Base-by-base conservation (phyloP, 2,329 filamentous ascomycete genomes). In the Colletotrichum lindemuthianum region DNA sequence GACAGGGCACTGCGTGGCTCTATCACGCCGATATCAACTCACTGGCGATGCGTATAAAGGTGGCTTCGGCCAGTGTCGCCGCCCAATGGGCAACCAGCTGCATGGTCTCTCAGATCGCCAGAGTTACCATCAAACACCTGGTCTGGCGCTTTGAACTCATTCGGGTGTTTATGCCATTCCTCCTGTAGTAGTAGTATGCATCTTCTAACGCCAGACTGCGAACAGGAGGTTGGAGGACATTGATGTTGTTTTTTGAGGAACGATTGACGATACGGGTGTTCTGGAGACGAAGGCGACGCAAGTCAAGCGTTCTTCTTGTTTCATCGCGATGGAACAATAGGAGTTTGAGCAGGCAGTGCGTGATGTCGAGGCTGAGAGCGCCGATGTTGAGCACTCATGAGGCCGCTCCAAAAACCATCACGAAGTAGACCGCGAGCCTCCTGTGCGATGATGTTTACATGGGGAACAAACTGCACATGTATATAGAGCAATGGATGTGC, bases 21-120 rank as follows among this genome's bases (percentile, higher is more conserved):
- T 50, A 50, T 10, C 33, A 50, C 24, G 36, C 47, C 12, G 24
- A 50, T 11, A 34, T 50, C 32, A 50, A 50, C 47, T 50, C 33
- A 15, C 9, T 50, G 9, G 47, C 47, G 9, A 50, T 50, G 47
- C 47, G 47, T 10, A 50, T 50, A 24, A 50, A 50, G 33, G 47
- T 32, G 4, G 47, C 47, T 33, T 50, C 47, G 32, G 47, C 47
- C 47, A 50, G 47, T 12, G 33, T 50, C 2, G 47, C 47, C n/a
- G n/a, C n/a, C n/a, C n/a, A n/a, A n/a, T n/a, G n/a, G n/a, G n/a
- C n/a, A n/a, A n/a, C n/a, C 12, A 50, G 36, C 47, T 50, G 36
- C 47, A 50, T 50, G 47, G 47, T 34, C 33, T 9, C 15, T 11
- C 24, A 50, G 47, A 36, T 50, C 11, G 36, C 47, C 47, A 24